Percentiles rank a stretch among this genome's conserved stretches.
phyloP scores from a whole-genome alignment of 2,329 filamentous ascomycete species.

The Paraphaeosphaeria minitans region DNA sequence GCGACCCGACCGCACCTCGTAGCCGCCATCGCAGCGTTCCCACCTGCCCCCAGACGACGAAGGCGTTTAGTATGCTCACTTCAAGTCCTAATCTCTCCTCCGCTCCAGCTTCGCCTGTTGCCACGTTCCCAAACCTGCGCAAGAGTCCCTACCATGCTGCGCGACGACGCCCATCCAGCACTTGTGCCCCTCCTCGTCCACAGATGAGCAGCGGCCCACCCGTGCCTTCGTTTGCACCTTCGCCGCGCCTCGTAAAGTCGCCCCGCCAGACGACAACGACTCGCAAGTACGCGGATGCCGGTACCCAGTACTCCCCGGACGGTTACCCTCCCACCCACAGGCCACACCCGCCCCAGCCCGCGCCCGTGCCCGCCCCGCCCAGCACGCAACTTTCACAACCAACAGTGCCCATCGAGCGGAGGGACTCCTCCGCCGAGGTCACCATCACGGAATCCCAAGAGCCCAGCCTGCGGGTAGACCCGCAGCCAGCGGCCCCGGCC shows the following conservation, averaged over 20 bases:
- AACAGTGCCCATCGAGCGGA: constrained; percentile 33
- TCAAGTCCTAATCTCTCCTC: constrained; percentile 43
- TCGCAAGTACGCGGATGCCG: constrained; percentile 54
- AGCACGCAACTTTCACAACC: constrained; percentile 18
- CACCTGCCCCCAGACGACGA: neutral
- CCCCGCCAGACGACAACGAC: neutral
- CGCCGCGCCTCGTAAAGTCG: constrained; percentile 31
- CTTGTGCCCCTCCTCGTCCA: constrained; percentile 43
- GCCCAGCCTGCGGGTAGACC: constrained; percentile 42
- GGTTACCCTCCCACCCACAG: constrained; percentile 52
- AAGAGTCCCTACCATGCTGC: constrained; percentile 38
- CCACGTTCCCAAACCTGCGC: constrained; percentile 38
- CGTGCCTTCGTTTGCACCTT: constrained; percentile 26
- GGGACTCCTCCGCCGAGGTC: constrained; percentile 39
- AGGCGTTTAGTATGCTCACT: constrained; percentile 34
- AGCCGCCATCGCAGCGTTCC: neutral
- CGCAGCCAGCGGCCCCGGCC: constrained; percentile 32
- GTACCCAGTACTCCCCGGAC: constrained; percentile 61
- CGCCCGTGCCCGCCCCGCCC: constrained; percentile 12
- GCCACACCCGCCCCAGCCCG: constrained; percentile 18
- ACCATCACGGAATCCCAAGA: constrained; percentile 43
- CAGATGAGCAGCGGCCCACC: constrained; percentile 36
- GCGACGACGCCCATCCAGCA: constrained; percentile 38
- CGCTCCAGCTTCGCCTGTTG: constrained; percentile 43
- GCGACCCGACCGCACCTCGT: neutral